A percentile compares a stretch with the other conserved stretches of the same genome.
phyloP scores from a whole-genome alignment of 192 early-diverging fungal species.

The Bifiguratus adelaidae region DNA sequence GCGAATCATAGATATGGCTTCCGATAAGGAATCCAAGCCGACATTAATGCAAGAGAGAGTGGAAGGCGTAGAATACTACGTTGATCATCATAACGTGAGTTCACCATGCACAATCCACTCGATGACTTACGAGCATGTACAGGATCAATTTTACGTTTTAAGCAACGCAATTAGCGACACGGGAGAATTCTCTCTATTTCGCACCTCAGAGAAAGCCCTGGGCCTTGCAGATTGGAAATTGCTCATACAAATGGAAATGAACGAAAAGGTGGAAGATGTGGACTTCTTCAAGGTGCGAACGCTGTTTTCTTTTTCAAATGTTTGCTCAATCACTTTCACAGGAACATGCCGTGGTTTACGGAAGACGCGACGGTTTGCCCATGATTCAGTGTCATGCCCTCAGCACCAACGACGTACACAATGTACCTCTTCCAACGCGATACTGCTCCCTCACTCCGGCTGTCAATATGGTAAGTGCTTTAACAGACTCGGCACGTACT shows the following conservation, averaged over 20 bases:
- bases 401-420: constrained; percentile 14
- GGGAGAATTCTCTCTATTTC: constrained; percentile 52
- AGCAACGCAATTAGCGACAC: constrained; percentile 38
- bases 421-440: constrained; percentile 32
- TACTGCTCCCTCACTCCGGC: constrained; percentile 49
- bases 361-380: constrained; percentile 35
- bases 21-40: constrained; percentile 14
- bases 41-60: constrained; percentile 41
- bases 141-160: constrained; percentile 36
- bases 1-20: constrained; percentile 33
- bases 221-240: constrained; percentile 41
- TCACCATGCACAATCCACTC: neutral
- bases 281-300: constrained; percentile 51
- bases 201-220: constrained; percentile 22
- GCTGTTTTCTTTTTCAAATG: neutral
- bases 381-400: constrained; percentile 41
- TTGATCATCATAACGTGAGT: constrained; percentile 59
- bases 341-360: constrained; percentile 35
- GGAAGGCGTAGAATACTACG: constrained; percentile 58
- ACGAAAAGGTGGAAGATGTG: constrained; percentile 64
- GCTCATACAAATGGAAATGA: constrained; percentile 38
- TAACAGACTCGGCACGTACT: neutral
- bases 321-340: constrained; percentile 1
- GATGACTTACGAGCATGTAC: neutral
- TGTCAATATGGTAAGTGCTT: constrained; percentile 33